Evolutionary conservation across 805 yeast species (phyloP), one percentile per base, ranked within the genome.

Genomic region (Barnettozyma wickerhamii): DNA sequence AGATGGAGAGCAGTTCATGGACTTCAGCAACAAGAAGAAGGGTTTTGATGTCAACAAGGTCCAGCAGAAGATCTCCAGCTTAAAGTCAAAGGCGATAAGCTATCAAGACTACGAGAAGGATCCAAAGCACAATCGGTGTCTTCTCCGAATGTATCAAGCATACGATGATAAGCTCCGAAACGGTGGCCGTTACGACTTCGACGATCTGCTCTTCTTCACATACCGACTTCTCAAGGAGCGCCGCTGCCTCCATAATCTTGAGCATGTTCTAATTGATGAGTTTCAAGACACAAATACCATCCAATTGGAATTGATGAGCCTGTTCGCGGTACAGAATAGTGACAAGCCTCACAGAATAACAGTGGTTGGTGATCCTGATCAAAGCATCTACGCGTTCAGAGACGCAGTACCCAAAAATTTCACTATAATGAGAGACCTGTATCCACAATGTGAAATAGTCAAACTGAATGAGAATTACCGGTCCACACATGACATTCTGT

Each of bases 361-460:
- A 0, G 81, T 89, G 1, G 97, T 91, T 2, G 99, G 99, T 1
- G 99, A 91, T 56, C 96, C 96, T 0, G 96, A 93, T 60, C 99
- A 91, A 61, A 82, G 95, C 55, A 91, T 91, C 18, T 91, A 93
- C 59, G 88, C 83, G 0, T 91, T 91, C 51, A 68, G 98, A 45
- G 79, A 82, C 52, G 97, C 97, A 0, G 78, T 79, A 27, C 69
- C 82, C 1, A 64, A 68, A 14, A 89, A 85, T 52, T 86, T 90
- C 51, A 63, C 63, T 30, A 65, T 65, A 12, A 77, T 88, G 85
- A 59, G 63, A 30, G 48, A 55, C 2, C 54, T 51, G 19, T 64
- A 66, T 40, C 68, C 75, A 18, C 48, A 50, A 31, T 56, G 60
- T 23, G 45, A 60, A 1, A 53, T 58, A 13, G 63, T 80, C 1